Evolutionary conservation across 306 rosid genomes (phyloP).

Genomic region (Cercis canadensis): DNA sequence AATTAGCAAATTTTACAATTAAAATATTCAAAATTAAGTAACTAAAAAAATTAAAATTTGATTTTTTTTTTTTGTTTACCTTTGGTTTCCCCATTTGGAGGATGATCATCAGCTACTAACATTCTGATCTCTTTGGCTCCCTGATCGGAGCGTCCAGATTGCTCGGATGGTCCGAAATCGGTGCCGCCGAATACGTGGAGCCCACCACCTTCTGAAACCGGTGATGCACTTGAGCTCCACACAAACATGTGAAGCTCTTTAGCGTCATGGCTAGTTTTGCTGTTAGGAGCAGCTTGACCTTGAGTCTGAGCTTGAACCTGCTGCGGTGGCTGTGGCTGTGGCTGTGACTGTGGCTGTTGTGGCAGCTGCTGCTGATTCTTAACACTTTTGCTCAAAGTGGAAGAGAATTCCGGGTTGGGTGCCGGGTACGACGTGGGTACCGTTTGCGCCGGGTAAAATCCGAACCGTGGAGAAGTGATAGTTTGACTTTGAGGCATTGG

Average conservation of each 20-base stretch:
- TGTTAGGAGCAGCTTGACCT: constrained; percentile 4
- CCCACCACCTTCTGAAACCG: constrained; percentile 79
- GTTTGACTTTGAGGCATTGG: constrained; percentile 33
- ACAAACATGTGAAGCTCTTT: constrained; percentile 96
- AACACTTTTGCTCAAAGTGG: constrained; percentile 47
- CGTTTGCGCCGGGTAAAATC: constrained; percentile 65
- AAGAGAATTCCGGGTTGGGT: constrained; percentile 87
- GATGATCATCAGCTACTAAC: constrained; percentile 82
- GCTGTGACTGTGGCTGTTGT: constrained; percentile 17
- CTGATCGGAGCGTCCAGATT: constrained; percentile 87
- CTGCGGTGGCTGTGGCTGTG: constrained; percentile 28
- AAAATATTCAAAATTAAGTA: not conserved
- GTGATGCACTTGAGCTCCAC: constrained; percentile 87
- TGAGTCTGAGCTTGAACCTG: constrained; percentile 27
- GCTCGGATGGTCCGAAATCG: constrained; percentile 68
- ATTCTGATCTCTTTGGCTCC: constrained; percentile 96
- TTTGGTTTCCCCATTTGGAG: constrained; percentile 75
- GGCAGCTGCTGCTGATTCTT: constrained; percentile 46
- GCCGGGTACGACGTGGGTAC: constrained; percentile 67
- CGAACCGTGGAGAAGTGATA: constrained; percentile 57
- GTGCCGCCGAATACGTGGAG: constrained; percentile 77
- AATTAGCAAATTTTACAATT: constrained; percentile 23
- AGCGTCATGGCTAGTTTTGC: constrained; percentile 66
- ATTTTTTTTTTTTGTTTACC: constrained; percentile 36
- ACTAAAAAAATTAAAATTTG: not conserved